Base-by-base conservation (phyloP, 805 yeast genomes). In the Wickerhamomyces silvicola region DNA sequence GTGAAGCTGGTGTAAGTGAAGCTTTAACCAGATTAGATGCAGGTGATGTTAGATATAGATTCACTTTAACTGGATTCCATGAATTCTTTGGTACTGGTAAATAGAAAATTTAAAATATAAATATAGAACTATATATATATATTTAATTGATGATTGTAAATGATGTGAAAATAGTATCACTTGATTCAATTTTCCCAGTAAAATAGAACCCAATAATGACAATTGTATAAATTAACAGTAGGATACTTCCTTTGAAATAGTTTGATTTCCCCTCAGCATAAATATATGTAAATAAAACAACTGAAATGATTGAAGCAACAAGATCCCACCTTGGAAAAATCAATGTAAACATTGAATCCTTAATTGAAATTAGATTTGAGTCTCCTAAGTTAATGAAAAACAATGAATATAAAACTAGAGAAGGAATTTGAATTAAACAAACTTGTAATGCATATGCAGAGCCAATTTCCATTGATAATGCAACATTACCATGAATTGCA, bases 201-300 rank as follows among this genome's bases (percentile, higher is more conserved):
- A 81, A 76, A 64, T 75, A 87, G 57, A 90, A 88, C 1, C 97
- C 98, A 30, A 75, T 62, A 34, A 85, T 62, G 8, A 84, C 76
- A 21, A 84, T 85, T 22, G 76, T 50, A 52, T 90, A 90, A 20
- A 84, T 69, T 41, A 92, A 69, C 10, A 90, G 75, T 52, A 90
- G 62, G 43, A 92, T 85, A 11, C 88, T 79, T 2, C 98, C 97
- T 57, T 92, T 92, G 70, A 92, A 90, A 56, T 92, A 92, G 54
- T 92, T 92, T 19, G 94, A 81, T 52, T 88, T 87, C 3, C 98
- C 98, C 54, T 92, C 98, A 0, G 96, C 95, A 56, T 92, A 92
- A 35, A 92, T 75, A 57, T 92, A 90, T 2, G 95, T 83, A 65
- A 86, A 90, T 57, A 92, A 62, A 39, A 86, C 85, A 35, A 90